A percentile compares a stretch with the other conserved stretches of the same genome.
These are phyloP conservation scores for Mucor lusitanicus DNA, from an alignment of 371 early-diverging fungal species.

Conservation along the genomic window DNA sequence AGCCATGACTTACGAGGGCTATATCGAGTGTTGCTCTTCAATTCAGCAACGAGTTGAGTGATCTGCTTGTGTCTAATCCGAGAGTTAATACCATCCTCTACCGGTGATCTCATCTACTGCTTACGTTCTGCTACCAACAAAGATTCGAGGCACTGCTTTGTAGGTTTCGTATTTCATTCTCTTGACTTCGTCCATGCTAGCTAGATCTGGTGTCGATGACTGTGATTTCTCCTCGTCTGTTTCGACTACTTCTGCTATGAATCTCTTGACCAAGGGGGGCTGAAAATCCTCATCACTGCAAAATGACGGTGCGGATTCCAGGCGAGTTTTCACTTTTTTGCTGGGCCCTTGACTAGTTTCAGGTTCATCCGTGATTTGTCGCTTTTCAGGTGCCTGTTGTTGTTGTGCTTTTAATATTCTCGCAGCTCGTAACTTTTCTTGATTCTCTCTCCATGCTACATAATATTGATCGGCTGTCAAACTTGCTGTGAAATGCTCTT, in stretches of 20 bases:
- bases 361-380: background rate
- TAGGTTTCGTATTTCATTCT: conserved; percentile 15
- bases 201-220: background rate
- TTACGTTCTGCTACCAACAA: conserved; percentile 62
- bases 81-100: background rate
- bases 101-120: background rate
- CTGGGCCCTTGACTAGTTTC: background rate
- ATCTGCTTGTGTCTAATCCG: conserved; percentile 58
- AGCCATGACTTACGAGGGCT: conserved; percentile 41
- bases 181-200: conserved; percentile 9
- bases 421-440: conserved; percentile 11
- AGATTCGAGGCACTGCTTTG: conserved; percentile 32
- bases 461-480: background rate
- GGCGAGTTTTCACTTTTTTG: background rate
- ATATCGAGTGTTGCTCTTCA: conserved; percentile 54
- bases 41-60: conserved; percentile 53
- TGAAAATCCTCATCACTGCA: conserved; percentile 34
- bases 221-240: background rate
- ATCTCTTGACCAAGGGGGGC: conserved; percentile 6
- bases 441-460: conserved; percentile 30
- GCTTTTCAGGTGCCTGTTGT: no score
- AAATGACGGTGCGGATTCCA: background rate
- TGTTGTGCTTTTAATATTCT: background rate
- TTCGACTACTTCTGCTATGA: background rate
- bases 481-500: background rate